These are phyloP conservation scores for Phytophthora palmivora DNA, from an alignment of 352 stramenopile genomes.

Conservation along the genomic window DNA sequence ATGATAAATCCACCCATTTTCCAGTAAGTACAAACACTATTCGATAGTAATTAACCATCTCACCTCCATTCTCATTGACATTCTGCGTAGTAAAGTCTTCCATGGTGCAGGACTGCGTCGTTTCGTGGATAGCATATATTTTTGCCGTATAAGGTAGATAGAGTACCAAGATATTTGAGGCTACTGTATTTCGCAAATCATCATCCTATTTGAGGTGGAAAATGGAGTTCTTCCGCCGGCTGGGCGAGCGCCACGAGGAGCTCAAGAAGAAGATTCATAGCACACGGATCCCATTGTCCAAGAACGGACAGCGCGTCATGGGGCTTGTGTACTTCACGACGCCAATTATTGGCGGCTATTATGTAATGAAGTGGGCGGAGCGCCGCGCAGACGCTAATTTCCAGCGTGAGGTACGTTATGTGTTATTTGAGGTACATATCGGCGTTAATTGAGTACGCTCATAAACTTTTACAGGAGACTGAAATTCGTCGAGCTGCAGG, in stretches of 20 bases:
- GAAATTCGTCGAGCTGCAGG: slow-evolving; percentile 69
- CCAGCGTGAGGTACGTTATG: slow-evolving; percentile 56
- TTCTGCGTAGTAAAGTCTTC: slow-evolving; percentile 4
- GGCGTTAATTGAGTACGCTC: neutral
- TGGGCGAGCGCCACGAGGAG: slow-evolving; percentile 83
- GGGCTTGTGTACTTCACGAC: slow-evolving; percentile 91
- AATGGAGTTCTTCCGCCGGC: slow-evolving; percentile 82
- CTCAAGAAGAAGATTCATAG: slow-evolving; percentile 94
- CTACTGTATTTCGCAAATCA: neutral
- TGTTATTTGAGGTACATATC: slow-evolving; percentile 1
- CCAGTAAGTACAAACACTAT: neutral
- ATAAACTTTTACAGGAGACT: slow-evolving; percentile 49
- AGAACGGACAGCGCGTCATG: slow-evolving; percentile 87
- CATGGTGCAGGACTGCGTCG: slow-evolving; percentile 8
- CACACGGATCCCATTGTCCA: slow-evolving; percentile 91
- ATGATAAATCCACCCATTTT: neutral
- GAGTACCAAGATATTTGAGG: slow-evolving; percentile 1
- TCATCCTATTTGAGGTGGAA: slow-evolving; percentile 6
- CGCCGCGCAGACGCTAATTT: slow-evolving; percentile 78
- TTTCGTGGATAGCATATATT: slow-evolving; percentile 6
- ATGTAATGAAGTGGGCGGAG: slow-evolving; percentile 93
- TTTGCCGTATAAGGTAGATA: neutral
- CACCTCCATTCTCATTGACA: slow-evolving; percentile 6
- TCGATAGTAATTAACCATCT: neutral
- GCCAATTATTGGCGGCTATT: slow-evolving; percentile 90